Base-by-base conservation (phyloP, 176 grass and related monocot species). In the Areca catechu region DNA sequence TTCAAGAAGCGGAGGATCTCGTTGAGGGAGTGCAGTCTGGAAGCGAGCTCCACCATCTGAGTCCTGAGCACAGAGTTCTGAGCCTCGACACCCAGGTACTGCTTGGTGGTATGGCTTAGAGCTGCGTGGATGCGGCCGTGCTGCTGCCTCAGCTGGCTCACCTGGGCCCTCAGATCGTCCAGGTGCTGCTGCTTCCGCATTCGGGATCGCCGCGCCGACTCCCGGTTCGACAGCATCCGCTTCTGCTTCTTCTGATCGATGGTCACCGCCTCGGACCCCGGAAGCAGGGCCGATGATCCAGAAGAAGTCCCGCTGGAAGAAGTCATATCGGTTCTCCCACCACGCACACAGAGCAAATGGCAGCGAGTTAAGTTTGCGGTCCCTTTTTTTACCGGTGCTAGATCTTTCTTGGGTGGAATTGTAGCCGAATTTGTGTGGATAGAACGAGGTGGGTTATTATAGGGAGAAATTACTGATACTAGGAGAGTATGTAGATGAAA, bases 141-240 rank as follows among this genome's bases (percentile, higher is more conserved):
- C 19, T 81, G 17, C 43, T 67, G 65, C 79, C 73, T 85, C 10
- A 97, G 74, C 24, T 72, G 74, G 15, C 73, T 69, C 49, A 72
- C 75, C 69, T 88, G 83, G 0, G 75, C 51, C 24, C 53, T 80
- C 53, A 97, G 86, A 21, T 88, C 83, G 22, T 88, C 87, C 28
- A 91, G 65, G 51, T 85, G 83, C 34, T 82, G 67, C 15, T 90
- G 83, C 70, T 97, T 97, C 30, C 83, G 66, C 78, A 82, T 47
- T 68, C 92, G 74, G 4, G 86, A 88, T 48, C 92, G 72, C 18
- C 80, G 65, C 5, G 92, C 92, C 0, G 92, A 97, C 53, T 91
- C 92, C n/a, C 92, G 69, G 75, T 97, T 97, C 2, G 92, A 97
- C 30, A 83, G 75, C 80, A 85, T 91, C 67, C 92, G 71, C 50